Conservation (phyloP, 768 basidiomycete species). For the Pleurotus cornucopiae region DNA sequence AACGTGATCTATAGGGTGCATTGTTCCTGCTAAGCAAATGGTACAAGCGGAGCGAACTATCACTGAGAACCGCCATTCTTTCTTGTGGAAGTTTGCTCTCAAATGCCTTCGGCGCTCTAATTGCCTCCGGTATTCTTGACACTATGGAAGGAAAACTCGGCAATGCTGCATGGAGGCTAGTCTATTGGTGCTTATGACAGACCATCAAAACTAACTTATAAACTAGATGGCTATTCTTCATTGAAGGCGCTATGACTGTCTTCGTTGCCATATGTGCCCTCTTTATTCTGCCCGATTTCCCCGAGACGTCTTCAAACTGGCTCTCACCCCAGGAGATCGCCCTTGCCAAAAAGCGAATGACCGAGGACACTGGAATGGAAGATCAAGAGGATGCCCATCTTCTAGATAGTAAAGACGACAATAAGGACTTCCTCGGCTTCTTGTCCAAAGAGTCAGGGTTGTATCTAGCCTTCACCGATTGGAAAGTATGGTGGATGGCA, state of each 20-base stretch:
- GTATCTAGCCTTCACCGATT: slow-evolving; percentile 56
- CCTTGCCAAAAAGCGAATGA: slow-evolving; percentile 57
- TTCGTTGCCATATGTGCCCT: slow-evolving; percentile 44
- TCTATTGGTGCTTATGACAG: not conserved
- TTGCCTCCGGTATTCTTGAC: slow-evolving; percentile 72
- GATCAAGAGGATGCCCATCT: slow-evolving; percentile 13
- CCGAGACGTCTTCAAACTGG: slow-evolving; percentile 44
- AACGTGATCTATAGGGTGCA: slow-evolving; percentile 10
- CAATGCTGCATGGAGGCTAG: slow-evolving; percentile 66
- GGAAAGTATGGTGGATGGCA: slow-evolving; percentile 67
- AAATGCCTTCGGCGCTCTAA: slow-evolving; percentile 78
- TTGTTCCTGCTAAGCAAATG: slow-evolving; percentile 59
- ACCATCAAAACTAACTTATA: not conserved
- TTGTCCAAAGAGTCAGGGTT: slow-evolving; percentile 38
- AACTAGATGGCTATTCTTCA: slow-evolving; percentile 65
- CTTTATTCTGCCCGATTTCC: slow-evolving; percentile 74
- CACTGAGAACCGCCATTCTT: slow-evolving; percentile 61
- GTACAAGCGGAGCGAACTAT: slow-evolving; percentile 73
- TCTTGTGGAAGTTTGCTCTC: slow-evolving; percentile 71
- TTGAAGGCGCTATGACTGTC: slow-evolving; percentile 61
- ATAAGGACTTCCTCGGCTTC: not conserved
- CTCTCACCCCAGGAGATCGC: slow-evolving; percentile 52
- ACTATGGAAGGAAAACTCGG: slow-evolving; percentile 69
- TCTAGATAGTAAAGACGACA: slow-evolving; percentile 8
- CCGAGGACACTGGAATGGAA: slow-evolving; percentile 45